Percentiles rank a stretch among this genome's conserved stretches.
phyloP scores from a whole-genome alignment of 345 rosid genomes.

The Barbarea vulgaris region DNA sequence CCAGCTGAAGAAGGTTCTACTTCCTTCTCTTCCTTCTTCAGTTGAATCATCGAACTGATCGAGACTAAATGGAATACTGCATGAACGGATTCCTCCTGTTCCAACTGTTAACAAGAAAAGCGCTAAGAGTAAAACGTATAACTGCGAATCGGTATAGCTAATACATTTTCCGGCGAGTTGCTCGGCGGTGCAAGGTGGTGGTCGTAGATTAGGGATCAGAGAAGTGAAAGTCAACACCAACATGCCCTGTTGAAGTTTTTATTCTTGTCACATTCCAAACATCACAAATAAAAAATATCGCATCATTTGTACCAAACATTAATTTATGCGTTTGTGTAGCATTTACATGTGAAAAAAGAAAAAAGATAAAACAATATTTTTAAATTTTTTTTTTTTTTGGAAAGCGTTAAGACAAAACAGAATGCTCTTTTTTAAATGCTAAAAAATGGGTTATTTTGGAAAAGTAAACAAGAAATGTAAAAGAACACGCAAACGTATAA shows the following conservation, averaged over 20 bases:
- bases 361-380: not conserved
- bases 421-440: not conserved
- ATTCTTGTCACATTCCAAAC: not conserved
- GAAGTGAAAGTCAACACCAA: conserved; percentile 63
- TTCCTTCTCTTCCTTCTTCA: conserved; percentile 66
- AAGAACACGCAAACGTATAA: not conserved
- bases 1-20: conserved; percentile 74
- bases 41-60: conserved; percentile 79
- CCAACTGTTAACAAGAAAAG: conserved; percentile 61
- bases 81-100: conserved; percentile 75
- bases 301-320: not conserved
- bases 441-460: not conserved
- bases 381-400: no score
- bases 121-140: conserved; percentile 50
- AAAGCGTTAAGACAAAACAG: not conserved
- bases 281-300: not conserved
- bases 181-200: conserved; percentile 51
- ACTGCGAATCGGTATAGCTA: conserved; percentile 41
- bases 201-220: conserved; percentile 67
- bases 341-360: not conserved
- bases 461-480: not conserved
- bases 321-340: not conserved
- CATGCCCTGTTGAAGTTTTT: conserved; percentile 64
- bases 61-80: conserved; percentile 78
- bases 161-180: conserved; percentile 40